phyloP scores from a whole-genome alignment of 2,329 filamentous ascomycete genomes.

The Botrytis sinoallii region DNA sequence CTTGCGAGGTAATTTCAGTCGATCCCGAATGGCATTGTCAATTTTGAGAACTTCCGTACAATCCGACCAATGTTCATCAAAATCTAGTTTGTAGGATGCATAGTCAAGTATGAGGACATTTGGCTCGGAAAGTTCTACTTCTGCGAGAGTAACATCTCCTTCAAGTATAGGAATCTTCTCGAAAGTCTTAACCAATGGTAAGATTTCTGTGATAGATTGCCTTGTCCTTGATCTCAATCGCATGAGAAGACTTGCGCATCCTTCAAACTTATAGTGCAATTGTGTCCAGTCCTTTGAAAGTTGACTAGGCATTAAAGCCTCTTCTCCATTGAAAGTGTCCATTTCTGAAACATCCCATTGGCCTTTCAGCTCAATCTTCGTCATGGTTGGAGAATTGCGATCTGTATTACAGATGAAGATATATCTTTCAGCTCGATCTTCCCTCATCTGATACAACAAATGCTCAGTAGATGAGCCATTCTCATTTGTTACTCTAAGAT shows the following conservation, averaged over 20 bases:
- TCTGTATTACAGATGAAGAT: slow-evolving; percentile 39
- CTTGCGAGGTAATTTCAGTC: slow-evolving; percentile 33
- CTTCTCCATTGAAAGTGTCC: slow-evolving; percentile 34
- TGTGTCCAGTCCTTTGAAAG: slow-evolving; percentile 28
- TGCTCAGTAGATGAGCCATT: slow-evolving; percentile 21
- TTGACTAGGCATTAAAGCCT: slow-evolving; percentile 14
- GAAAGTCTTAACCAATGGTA: not conserved
- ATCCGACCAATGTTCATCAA: slow-evolving; percentile 26
- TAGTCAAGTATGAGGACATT: slow-evolving; percentile 38
- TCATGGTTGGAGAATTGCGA: slow-evolving; percentile 26
- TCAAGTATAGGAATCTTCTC: not conserved
- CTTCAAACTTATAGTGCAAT: slow-evolving; percentile 34
- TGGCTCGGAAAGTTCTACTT: slow-evolving; percentile 32
- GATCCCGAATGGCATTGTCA: slow-evolving; percentile 35
- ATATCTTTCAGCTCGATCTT: slow-evolving; percentile 34
- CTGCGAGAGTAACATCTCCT: slow-evolving; percentile 18
- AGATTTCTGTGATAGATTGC: not conserved
- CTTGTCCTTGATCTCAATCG: slow-evolving; percentile 24
- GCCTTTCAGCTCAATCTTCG: slow-evolving; percentile 32
- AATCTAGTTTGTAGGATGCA: slow-evolving; percentile 32
- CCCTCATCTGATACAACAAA: slow-evolving; percentile 37
- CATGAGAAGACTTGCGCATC: slow-evolving; percentile 36
- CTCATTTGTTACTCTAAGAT: slow-evolving; percentile 28
- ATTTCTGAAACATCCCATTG: slow-evolving; percentile 33
- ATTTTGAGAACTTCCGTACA: slow-evolving; percentile 34